A percentile compares a stretch with the other conserved stretches of the same genome.
Evolutionary conservation across 208 protist species (phyloP).

Genomic region (Acanthamoeba castellanii): DNA sequence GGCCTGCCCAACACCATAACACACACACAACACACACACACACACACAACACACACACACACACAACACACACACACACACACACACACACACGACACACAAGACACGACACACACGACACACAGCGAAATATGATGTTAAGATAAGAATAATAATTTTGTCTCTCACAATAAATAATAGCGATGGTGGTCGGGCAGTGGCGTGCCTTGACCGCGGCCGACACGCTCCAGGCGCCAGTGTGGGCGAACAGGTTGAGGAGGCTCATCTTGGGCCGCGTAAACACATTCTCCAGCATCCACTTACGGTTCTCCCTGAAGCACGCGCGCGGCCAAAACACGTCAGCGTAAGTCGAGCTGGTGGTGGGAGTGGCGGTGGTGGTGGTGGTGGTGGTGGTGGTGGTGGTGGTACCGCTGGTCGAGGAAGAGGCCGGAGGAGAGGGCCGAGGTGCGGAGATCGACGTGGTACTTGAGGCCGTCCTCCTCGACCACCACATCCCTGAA

Average conservation of each 20-base stretch:
- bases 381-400: neutral
- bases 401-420: neutral
- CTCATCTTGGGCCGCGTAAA: neutral
- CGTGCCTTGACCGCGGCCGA: neutral
- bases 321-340: neutral
- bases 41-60: no score
- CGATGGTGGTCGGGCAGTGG: no score
- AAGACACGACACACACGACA: neutral
- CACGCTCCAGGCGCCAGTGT: slow-evolving; percentile 19
- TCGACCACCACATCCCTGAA: slow-evolving; percentile 2
- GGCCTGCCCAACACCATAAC: neutral
- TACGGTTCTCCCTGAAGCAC: neutral
- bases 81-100: neutral
- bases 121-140: no score
- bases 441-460: neutral
- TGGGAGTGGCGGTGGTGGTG: no score
- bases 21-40: no score
- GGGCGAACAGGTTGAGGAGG: slow-evolving; percentile 21
- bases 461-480: slow-evolving; percentile 16
- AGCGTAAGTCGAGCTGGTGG: neutral
- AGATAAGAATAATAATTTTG: no score
- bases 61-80: no score
- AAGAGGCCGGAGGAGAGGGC: slow-evolving; percentile 4
- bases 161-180: no score
- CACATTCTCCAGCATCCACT: neutral